A percentile compares a stretch with the other conserved stretches of the same genome.
Evolutionary conservation across 1,284 basidiomycete genomes (phyloP).

Genomic region (Testicularia cyperi): DNA sequence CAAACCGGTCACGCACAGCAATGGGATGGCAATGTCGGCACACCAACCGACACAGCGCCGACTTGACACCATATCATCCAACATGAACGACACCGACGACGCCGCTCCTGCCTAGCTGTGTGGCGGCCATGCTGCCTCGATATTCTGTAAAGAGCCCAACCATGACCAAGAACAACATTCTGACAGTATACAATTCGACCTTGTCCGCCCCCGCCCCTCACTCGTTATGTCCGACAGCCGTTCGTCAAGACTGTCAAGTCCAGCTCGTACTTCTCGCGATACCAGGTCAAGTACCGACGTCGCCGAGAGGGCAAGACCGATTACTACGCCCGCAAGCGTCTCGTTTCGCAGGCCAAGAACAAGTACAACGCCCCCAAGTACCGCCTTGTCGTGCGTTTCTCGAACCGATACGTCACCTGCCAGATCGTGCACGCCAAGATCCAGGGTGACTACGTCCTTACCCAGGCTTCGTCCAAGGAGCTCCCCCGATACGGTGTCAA

Average conservation of each 20-base stretch:
- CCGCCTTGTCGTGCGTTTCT: constrained; percentile 92
- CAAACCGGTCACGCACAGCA: no score
- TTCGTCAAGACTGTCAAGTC: constrained; percentile 67
- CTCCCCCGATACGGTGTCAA: constrained; percentile 94
- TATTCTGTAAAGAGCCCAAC: no score
- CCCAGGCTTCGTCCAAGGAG: constrained; percentile 72
- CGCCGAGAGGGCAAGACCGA: constrained; percentile 90
- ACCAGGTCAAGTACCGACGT: constrained; percentile 70
- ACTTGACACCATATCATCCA: no score
- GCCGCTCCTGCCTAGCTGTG: no score
- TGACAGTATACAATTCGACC: no score
- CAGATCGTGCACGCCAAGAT: constrained; percentile 95
- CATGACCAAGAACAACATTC: no score
- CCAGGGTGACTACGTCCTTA: constrained; percentile 91
- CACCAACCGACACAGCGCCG: no score
- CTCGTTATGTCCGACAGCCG: constrained; percentile 61
- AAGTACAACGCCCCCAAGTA: constrained; percentile 99
- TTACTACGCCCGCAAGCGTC: constrained; percentile 96
- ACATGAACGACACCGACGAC: no score
- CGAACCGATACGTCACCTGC: constrained; percentile 58
- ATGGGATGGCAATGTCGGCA: no score
- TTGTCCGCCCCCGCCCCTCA: no score
- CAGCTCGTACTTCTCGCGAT: constrained; percentile 89
- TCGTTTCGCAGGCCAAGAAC: constrained; percentile 98
- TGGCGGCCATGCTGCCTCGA: no score